Base-by-base conservation (phyloP, 1,284 basidiomycete species). In the Ustilago trichophora region DNA sequence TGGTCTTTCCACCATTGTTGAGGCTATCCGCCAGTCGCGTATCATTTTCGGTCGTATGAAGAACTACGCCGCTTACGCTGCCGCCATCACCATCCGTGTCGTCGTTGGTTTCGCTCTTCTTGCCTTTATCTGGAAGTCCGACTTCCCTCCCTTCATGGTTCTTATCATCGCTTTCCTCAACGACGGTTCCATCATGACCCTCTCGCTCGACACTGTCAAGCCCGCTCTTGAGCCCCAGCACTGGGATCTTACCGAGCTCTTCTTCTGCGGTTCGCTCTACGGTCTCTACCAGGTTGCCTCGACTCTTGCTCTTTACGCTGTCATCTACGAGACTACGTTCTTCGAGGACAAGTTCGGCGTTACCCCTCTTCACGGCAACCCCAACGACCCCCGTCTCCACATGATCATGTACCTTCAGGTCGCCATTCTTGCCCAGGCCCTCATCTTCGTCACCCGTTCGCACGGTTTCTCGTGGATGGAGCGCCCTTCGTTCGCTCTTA, bases 141-240 rank as follows among this genome's bases (percentile, higher is more conserved):
- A 95, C 84, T 98, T 98, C 91, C 94, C 94, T 78, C 93, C 94
- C 15, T 98, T 98, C 89, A 97, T 98, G 94, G 89, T 98, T 71
- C 90, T 97, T 83, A 91, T 98, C 84, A 95, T 98, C 74, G 93
- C 94, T 62, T 87, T 97, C 48, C 86, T 97, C 75, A 98, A 98
- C 84, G 94, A 97, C 82, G 94, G 94, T 83, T 96, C 94, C 74
- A 76, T 98, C 87, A 97, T 98, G 93, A 98, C 94, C 11, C 87
- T 98, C 71, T 96, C 93, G 25, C 90, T 97, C 62, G 94, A 98
- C 84, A 92, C 94, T 83, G 94, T 97, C 67, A 84, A 97, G 78
- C 94, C 94, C 42, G 93, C 91, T 46, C 90, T 86, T 83, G 90
- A 90, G 52, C 82, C 82, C 49, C 93, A 98, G 83, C 90, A 90